A percentile compares a stretch with the other conserved stretches of the same genome.
phyloP scores from a whole-genome alignment of 257 asterid genomes.

The Gardenia jasminoides region DNA sequence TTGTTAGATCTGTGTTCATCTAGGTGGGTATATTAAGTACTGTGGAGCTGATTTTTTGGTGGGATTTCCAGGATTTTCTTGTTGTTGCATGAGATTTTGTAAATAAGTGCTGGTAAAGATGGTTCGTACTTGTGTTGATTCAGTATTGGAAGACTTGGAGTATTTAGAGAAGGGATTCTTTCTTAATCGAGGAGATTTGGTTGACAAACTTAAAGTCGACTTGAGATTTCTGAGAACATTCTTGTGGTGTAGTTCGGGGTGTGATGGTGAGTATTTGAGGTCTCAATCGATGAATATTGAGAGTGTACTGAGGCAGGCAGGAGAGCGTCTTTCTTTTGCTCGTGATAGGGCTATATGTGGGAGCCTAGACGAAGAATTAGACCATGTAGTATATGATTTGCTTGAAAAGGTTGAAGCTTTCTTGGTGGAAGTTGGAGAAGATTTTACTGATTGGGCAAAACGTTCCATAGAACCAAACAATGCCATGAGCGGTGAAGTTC shows the following conservation, averaged over 20 bases:
- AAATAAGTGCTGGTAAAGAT: not conserved
- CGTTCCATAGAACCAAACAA: not conserved
- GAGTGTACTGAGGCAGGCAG: not conserved
- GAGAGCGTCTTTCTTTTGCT: not conserved
- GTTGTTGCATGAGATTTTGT: not conserved
- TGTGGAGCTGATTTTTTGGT: too few species aligned
- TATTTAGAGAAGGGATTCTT: not conserved
- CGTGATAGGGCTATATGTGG: not conserved
- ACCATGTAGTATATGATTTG: not conserved
- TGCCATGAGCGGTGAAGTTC: not conserved
- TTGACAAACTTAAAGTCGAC: not conserved
- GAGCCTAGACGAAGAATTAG: not conserved
- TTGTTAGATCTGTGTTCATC: too few species aligned
- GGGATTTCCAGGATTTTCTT: not conserved
- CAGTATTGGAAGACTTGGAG: not conserved
- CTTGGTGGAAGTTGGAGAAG: too few species aligned
- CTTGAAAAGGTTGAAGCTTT: too few species aligned
- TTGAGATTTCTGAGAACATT: constrained; percentile 1
- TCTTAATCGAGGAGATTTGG: not conserved
- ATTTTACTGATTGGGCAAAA: not conserved
- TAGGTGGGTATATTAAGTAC: too few species aligned
- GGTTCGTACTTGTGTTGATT: not conserved
- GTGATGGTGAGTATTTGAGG: not conserved
- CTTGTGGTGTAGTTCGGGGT: not conserved
- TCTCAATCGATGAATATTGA: not conserved